Evolutionary conservation across 345 rosid genomes (phyloP).

Genomic region (Camelina laxa): DNA sequence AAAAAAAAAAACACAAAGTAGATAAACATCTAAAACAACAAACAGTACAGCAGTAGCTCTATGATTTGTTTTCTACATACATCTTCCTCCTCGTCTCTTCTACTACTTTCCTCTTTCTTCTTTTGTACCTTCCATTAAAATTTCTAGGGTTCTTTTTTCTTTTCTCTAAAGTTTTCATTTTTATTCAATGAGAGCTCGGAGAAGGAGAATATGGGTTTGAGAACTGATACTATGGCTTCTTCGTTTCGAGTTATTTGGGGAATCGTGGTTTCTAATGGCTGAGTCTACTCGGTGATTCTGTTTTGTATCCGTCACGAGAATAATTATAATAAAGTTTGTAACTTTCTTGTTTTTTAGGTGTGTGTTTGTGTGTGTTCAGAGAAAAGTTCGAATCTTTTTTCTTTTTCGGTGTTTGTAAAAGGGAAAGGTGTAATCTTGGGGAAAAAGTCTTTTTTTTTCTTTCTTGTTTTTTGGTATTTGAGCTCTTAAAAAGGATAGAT

Average conservation of each 20-base stretch:
- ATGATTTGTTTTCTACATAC: constrained; percentile 44
- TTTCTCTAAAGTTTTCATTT: neutral
- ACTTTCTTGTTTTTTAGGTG: constrained; percentile 27
- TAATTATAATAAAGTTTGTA: constrained; percentile 33
- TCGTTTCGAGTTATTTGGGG: constrained; percentile 39
- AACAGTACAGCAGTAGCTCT: constrained; percentile 23
- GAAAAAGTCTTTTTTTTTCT: constrained; percentile 55
- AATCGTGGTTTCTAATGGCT: constrained; percentile 42
- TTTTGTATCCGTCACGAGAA: constrained; percentile 20
- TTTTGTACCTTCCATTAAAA: constrained; percentile 22
- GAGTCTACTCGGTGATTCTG: constrained; percentile 40
- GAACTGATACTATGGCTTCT: constrained; percentile 34
- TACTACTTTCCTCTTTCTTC: constrained; percentile 26
- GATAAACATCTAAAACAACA: constrained; percentile 28
- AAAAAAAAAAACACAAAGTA: constrained; percentile 18
- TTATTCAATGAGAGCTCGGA: constrained; percentile 31
- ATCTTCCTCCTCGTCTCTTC: constrained; percentile 25
- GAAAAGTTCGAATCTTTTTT: constrained; percentile 54
- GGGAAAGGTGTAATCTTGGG: constrained; percentile 66
- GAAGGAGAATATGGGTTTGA: constrained; percentile 45
- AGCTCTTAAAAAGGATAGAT: constrained; percentile 46
- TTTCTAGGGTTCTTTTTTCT: constrained; percentile 16
- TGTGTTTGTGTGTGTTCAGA: constrained; percentile 6
- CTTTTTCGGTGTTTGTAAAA: constrained; percentile 48
- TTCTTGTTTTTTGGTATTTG: constrained; percentile 59